Base-by-base conservation (phyloP, 192 early-diverging fungal genomes). In the Chytriomyces sp. region DNA sequence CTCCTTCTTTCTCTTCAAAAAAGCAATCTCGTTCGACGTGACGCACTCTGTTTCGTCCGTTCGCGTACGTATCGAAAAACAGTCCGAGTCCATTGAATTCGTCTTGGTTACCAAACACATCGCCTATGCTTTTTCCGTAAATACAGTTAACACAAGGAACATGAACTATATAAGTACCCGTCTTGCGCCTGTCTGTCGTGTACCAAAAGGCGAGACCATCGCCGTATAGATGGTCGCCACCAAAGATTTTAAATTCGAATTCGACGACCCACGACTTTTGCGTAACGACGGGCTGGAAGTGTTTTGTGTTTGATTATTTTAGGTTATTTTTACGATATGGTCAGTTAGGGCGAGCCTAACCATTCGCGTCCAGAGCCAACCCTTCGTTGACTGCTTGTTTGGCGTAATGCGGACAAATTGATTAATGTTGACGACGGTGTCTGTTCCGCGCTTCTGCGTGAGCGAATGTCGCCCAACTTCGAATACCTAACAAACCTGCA, bases 201-300 rank as follows among this genome's bases (percentile, higher is more conserved):
- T 91, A 88, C 93, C 94, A 99, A 64, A 99, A 88, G 22, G 95
- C 98, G 79, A 99, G 92, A 5, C 98, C 98, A 74, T 99, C 98
- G 32, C 98, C 98, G 73, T 83, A 92, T 59, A 99, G 81, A 49
- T 85, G 85, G 17, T 87, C 79, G 59, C 89, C 85, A 59, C 94
- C 92, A 54, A 85, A 83, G 8, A 99, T 89, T 63, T 90, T 89
- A 81, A 98, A 96, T 78, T 96, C 92, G 78, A 99, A 93, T 74
- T 98, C 96, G 12, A 97, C 75, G 75, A 92, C 82, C 90, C 91
- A 96, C 38, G 87, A 84, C 22, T 66, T 67, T 64, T 83, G 60
- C 0, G 86, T 88, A 33, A 94, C 68, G 26, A 70, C 56, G 38
- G 68, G 68, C 68, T 70, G 36, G 44, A n/a, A n/a, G n/a, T n/a